phyloP scores from a whole-genome alignment of 306 rosid genomes.

The Dryas alaskensis region DNA sequence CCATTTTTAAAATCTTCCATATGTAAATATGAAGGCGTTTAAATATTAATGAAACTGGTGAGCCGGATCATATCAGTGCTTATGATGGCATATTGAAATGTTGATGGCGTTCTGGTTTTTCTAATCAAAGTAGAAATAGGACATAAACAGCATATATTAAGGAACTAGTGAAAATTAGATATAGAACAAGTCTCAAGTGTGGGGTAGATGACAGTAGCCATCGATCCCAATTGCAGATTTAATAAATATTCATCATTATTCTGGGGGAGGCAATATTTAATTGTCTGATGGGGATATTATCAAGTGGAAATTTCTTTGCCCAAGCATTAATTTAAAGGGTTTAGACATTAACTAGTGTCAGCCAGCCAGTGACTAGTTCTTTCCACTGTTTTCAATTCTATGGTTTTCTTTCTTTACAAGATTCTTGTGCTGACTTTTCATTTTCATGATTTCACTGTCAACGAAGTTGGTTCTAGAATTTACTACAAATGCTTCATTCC shows the following conservation, averaged over 20 bases:
- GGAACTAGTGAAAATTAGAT: neutral
- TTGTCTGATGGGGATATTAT: neutral
- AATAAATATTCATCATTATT: neutral
- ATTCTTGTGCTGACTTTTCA: conserved; percentile 7
- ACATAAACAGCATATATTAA: neutral
- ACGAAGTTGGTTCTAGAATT: conserved; percentile 7
- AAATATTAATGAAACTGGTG: too few relatives aligned
- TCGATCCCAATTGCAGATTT: conserved; percentile 19
- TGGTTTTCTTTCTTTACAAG: neutral
- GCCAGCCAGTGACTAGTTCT: neutral
- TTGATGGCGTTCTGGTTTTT: neutral
- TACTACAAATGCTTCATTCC: neutral
- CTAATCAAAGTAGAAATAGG: too few relatives aligned
- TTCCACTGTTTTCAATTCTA: neutral
- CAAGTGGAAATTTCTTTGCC: conserved; percentile 9
- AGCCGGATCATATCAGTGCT: neutral
- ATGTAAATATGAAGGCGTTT: too few relatives aligned
- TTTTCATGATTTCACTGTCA: neutral
- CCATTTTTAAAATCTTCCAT: too few relatives aligned
- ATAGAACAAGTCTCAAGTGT: neutral
- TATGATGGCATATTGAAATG: neutral
- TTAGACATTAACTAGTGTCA: neutral
- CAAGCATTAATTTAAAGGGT: too few relatives aligned
- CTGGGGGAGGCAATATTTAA: conserved; percentile 7
- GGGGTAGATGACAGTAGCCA: conserved; percentile 21